A percentile compares a stretch with the other conserved stretches of the same genome.
Evolutionary conservation across 805 yeast genomes (phyloP).

Genomic region (Candida odintsovae): DNA sequence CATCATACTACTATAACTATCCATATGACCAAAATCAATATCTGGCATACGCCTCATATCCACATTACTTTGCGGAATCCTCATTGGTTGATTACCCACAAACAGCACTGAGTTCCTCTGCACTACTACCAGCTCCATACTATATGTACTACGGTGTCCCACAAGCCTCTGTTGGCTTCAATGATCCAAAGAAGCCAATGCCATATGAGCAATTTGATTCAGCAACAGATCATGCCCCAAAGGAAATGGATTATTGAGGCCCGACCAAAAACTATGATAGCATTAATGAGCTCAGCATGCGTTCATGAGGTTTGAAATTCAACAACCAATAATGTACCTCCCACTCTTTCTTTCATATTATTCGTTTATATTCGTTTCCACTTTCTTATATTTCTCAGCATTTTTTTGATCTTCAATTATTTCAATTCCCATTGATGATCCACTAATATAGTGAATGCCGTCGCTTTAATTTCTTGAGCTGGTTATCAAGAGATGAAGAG

Average conservation of each 20-base stretch:
- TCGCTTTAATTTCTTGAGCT: neutral
- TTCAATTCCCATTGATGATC: neutral
- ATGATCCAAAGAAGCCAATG: conserved; percentile 3
- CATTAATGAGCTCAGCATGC: neutral
- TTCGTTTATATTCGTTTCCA: neutral
- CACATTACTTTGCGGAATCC: conserved; percentile 20
- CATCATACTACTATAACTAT: conserved; percentile 24
- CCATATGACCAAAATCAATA: conserved; percentile 23
- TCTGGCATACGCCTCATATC: conserved; percentile 18
- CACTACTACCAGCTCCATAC: conserved; percentile 24
- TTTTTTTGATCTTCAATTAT: neutral
- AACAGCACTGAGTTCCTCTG: conserved; percentile 10
- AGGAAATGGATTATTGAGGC: conserved; percentile 8
- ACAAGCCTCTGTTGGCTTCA: conserved; percentile 14
- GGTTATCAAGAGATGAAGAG: neutral
- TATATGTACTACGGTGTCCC: conserved; percentile 26
- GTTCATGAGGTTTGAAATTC: neutral
- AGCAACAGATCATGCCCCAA: conserved; percentile 2
- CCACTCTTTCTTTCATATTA: neutral
- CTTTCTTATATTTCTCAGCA: neutral
- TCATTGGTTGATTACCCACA: conserved; percentile 17
- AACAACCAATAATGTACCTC: neutral
- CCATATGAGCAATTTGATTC: conserved; percentile 5
- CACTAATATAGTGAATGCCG: neutral
- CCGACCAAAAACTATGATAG: neutral